Percentiles rank a stretch among this genome's conserved stretches.
These are phyloP conservation scores for Torulaspora maleeae DNA, from an alignment of 805 yeast genomes.

Conservation along the genomic window DNA sequence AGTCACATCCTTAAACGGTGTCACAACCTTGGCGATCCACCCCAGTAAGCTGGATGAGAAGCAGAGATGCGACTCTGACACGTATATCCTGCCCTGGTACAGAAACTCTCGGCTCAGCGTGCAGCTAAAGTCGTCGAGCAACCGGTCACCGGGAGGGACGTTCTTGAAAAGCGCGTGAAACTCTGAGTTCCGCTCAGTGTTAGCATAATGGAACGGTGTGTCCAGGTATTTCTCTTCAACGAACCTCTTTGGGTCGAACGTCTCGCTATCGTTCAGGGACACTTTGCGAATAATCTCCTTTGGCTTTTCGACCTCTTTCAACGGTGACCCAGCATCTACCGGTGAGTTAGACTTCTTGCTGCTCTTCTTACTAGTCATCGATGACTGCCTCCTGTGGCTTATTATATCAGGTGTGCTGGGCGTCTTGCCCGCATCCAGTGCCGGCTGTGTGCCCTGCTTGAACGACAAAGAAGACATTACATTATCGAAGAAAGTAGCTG, in stretches of 20 bases:
- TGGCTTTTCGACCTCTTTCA: slow-evolving; percentile 23
- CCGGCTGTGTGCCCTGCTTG: slow-evolving; percentile 8
- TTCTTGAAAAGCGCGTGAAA: slow-evolving; percentile 72
- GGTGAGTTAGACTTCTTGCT: slow-evolving; percentile 6
- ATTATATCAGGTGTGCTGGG: slow-evolving; percentile 28
- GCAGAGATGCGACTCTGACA: slow-evolving; percentile 73
- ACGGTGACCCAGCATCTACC: slow-evolving; percentile 14
- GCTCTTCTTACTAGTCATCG: slow-evolving; percentile 12
- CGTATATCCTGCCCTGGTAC: slow-evolving; percentile 80
- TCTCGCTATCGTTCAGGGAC: slow-evolving; percentile 8
- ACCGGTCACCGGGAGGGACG: slow-evolving; percentile 61
- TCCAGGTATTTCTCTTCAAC: slow-evolving; percentile 54
- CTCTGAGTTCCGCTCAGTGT: slow-evolving; percentile 59
- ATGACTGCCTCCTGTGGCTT: slow-evolving; percentile 30
- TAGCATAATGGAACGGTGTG: slow-evolving; percentile 61
- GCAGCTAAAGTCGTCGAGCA: slow-evolving; percentile 85
- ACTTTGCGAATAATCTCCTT: slow-evolving; percentile 15
- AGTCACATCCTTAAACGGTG: slow-evolving; percentile 66
- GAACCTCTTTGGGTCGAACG: slow-evolving; percentile 41
- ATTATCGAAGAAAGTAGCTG: slow-evolving; percentile 23
- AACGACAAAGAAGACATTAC: slow-evolving; percentile 22
- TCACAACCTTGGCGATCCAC: slow-evolving; percentile 78
- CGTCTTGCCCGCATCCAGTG: slow-evolving; percentile 3
- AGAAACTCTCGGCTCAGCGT: slow-evolving; percentile 83
- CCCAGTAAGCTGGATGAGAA: slow-evolving; percentile 79